These are phyloP conservation scores for Cytidiella melzeri DNA, from an alignment of 768 basidiomycete genomes.

Conservation along the genomic window DNA sequence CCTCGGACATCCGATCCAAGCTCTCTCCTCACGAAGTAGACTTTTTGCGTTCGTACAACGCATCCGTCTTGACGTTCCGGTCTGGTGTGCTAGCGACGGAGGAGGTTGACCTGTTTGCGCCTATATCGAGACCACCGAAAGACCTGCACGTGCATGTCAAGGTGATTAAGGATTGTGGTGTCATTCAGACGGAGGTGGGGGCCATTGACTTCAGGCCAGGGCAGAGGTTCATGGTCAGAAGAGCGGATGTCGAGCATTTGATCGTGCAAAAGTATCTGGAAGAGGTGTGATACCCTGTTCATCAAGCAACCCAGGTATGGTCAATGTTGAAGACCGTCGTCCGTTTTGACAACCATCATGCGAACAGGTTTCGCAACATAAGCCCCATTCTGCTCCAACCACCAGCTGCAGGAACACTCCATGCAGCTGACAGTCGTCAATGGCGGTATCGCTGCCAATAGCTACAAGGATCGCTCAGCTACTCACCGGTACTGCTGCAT, in stretches of 20 bases:
- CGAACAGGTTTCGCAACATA: no score
- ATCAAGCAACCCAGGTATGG: no score
- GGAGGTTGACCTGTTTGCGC: slow-evolving; percentile 82
- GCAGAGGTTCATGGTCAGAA: slow-evolving; percentile 80
- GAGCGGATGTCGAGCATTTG: slow-evolving; percentile 89
- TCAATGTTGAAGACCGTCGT: no score
- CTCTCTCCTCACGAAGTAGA: slow-evolving; percentile 80
- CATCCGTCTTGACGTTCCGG: slow-evolving; percentile 77
- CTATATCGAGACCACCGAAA: slow-evolving; percentile 78
- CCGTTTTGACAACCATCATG: no score
- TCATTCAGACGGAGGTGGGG: slow-evolving; percentile 88
- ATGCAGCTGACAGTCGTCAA: no score
- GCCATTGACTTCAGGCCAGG: slow-evolving; percentile 88
- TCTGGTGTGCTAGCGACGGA: slow-evolving; percentile 54
- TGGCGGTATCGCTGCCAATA: no score
- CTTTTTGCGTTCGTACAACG: slow-evolving; percentile 77
- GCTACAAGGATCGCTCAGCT: no score
- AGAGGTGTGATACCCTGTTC: no score
- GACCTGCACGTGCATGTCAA: slow-evolving; percentile 85
- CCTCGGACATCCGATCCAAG: slow-evolving; percentile 55
- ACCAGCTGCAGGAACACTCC: no score
- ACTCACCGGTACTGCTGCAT: no score
- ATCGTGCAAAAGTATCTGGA: slow-evolving; percentile 93
- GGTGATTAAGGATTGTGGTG: slow-evolving; percentile 85
- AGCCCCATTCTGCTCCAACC: no score